Evolutionary conservation across 441 rosid species (phyloP), one percentile per base, ranked within the genome.

Genomic region (Euphorbia celastroides): DNA sequence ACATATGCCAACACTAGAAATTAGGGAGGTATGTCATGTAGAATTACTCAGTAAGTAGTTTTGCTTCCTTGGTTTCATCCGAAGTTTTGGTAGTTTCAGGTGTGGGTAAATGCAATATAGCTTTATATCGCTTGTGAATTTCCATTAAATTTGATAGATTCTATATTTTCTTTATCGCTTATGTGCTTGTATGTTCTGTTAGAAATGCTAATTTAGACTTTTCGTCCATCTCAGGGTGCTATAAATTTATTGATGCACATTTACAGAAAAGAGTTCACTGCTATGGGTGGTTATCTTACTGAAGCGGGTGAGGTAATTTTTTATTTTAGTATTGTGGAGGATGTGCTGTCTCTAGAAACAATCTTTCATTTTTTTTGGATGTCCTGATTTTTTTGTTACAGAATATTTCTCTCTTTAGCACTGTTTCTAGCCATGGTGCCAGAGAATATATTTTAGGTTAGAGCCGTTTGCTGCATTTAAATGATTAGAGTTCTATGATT

Each of bases 1-100:
- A 14, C 99, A 92, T 73, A 88, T 94, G 98, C 99, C 99, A 56
- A 94, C 99, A 10, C 68, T 92, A 80, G 99, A 94, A 81, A 94
- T 92, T 68, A 82, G 97, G 79, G 99, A 94, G 98, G 99, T 90
- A 77, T 48, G 82, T 55, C 41, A 54, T 62, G 17, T 23, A 14
- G n/a, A 63, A 28, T 38, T 36, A 25, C 63, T 57, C 9, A 62
- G 31, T 66, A 44, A 54, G 13, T 10, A 23, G 25, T 64, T 57
- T 14, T 19, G 32, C 8, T 13, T 8, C 32, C 31, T 10, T 22
- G 54, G 46, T n/a, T 26, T 20, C 25, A 32, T 12, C 27, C 51
- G 34, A 19, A 31, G 5, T 51, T 22, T 25, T 62, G 20, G 30
- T 8, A 20, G 17, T 42, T 46, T 32, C 41, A 7, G 8, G 25